phyloP scores from a whole-genome alignment of 441 rosid genomes.

The Gossypium lobatum region DNA sequence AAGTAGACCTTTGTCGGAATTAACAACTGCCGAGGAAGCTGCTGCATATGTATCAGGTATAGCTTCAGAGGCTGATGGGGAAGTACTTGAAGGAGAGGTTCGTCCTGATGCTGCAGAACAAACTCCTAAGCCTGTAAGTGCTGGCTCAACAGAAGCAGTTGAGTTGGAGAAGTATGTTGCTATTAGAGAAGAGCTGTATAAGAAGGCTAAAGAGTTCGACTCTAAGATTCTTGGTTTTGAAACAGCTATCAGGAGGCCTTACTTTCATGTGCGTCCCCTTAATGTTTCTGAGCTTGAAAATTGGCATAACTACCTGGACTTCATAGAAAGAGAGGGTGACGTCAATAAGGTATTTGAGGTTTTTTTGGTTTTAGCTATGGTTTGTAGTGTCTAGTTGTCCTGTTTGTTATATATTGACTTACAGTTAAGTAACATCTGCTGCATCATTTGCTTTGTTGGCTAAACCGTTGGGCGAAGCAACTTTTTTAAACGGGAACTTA shows the following conservation, averaged over 20 bases:
- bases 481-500: conserved; percentile 79
- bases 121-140: conserved; percentile 50
- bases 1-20: conserved; percentile 68
- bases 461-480: conserved; percentile 97
- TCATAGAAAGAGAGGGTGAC: conserved; percentile 75
- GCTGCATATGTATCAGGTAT: conserved; percentile 31
- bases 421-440: conserved; percentile 93
- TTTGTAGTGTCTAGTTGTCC: conserved; percentile 55
- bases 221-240: conserved; percentile 87
- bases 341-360: conserved; percentile 75
- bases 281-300: conserved; percentile 85
- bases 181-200: conserved; percentile 78
- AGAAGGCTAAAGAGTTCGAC: conserved; percentile 93
- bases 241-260: conserved; percentile 89
- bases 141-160: conserved; percentile 76
- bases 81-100: conserved; percentile 48
- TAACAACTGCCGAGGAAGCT: conserved; percentile 68
- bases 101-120: conserved; percentile 50
- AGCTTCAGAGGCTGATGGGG: conserved; percentile 38
- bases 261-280: conserved; percentile 92
- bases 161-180: conserved; percentile 88
- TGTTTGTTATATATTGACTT: conserved; percentile 57
- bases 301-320: conserved; percentile 87
- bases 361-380: conserved; percentile 26
- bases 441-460: conserved; percentile 94